Evolutionary conservation across 768 basidiomycete genomes (phyloP).

Genomic region (Boletus bicolor): DNA sequence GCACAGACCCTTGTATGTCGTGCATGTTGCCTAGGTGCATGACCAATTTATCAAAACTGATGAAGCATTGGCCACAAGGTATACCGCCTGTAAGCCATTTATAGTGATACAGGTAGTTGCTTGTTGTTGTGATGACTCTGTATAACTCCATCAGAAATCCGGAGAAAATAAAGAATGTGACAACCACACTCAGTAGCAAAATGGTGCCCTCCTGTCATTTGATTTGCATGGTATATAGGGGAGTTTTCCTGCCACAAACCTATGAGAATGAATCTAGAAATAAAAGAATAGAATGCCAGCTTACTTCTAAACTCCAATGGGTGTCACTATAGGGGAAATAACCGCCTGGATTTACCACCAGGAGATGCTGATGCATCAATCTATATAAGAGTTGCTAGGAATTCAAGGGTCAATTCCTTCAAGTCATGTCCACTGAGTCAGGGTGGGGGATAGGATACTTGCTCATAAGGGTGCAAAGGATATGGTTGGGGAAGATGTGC

Average conservation of each 20-base stretch:
- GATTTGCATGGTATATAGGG: background rate
- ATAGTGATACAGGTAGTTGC: background rate
- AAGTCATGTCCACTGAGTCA: too few species aligned
- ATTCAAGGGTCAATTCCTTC: too few species aligned
- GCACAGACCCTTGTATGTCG: background rate
- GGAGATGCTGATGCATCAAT: too few species aligned
- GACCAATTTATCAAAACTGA: background rate
- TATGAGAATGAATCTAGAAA: background rate
- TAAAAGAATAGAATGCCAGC: background rate
- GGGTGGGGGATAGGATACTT: background rate
- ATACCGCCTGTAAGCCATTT: background rate
- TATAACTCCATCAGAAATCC: background rate
- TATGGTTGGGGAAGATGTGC: too few species aligned
- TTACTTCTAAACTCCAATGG: background rate
- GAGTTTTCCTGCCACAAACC: background rate
- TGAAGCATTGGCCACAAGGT: background rate
- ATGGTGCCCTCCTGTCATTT: too few species aligned
- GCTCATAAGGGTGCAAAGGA: too few species aligned
- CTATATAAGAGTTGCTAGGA: too few species aligned
- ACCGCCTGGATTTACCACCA: background rate
- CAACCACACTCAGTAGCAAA: background rate
- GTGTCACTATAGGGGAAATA: background rate
- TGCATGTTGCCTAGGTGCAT: background rate
- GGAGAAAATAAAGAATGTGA: background rate
- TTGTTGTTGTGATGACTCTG: background rate